These are phyloP conservation scores for maize (Zea mays) DNA, from an alignment of 176 grass and related monocot genomes.

Conservation along the genomic window DNA sequence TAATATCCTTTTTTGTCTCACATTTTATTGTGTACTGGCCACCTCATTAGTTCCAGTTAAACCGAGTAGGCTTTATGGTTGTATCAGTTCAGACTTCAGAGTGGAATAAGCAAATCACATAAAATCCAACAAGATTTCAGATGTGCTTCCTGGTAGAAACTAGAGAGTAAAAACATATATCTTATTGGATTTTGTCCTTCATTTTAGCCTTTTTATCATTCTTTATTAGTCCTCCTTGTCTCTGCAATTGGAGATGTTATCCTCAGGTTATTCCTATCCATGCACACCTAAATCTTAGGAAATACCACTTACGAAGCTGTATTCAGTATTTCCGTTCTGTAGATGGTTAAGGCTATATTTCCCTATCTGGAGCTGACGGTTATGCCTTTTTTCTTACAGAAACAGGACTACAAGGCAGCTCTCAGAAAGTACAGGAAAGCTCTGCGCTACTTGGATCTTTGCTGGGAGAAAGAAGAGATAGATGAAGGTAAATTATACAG, in stretches of 20 bases:
- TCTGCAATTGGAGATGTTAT: conserved; percentile 1
- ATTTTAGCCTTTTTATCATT: background rate
- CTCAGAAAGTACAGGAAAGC: conserved; percentile 96
- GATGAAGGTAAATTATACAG: conserved; percentile 67
- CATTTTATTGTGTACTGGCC: background rate
- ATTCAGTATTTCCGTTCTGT: background rate
- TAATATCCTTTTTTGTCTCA: conserved; percentile 29
- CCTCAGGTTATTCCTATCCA: background rate
- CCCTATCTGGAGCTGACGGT: conserved; percentile 29
- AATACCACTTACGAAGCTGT: background rate
- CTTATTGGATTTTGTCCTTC: conserved; percentile 10
- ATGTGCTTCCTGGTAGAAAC: background rate
- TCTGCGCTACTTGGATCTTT: conserved; percentile 88
- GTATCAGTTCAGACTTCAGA: conserved; percentile 3
- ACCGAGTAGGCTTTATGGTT: background rate
- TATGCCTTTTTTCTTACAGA: conserved; percentile 46
- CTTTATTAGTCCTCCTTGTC: background rate
- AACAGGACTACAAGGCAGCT: conserved; percentile 91
- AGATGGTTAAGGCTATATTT: conserved; percentile 7
- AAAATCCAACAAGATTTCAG: background rate
- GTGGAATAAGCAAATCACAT: background rate
- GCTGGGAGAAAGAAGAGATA: conserved; percentile 99
- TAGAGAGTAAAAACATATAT: conserved; percentile 5
- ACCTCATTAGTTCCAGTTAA: background rate
- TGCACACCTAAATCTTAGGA: background rate